These are phyloP conservation scores for Pichia sp. DNA, from an alignment of 1,139 yeast species.

Conservation along the genomic window DNA sequence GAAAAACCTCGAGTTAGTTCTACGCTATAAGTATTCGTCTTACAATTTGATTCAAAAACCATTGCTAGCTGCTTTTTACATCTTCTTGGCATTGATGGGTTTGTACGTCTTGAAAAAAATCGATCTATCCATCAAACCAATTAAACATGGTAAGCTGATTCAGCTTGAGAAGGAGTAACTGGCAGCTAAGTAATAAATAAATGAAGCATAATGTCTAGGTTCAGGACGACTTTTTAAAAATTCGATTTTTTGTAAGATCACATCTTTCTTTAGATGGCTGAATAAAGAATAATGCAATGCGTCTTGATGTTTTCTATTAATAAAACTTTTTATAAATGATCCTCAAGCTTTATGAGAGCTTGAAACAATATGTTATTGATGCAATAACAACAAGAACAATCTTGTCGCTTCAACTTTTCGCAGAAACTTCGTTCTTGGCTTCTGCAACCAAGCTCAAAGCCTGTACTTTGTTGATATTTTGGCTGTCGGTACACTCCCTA, in stretches of 20 bases:
- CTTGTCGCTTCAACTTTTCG: background rate
- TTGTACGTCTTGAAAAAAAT: slow-evolving; percentile 47
- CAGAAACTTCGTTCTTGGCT: background rate
- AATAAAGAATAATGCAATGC: background rate
- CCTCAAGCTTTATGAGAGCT: background rate
- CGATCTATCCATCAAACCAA: slow-evolving; percentile 33
- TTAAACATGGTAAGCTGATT: background rate
- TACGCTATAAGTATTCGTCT: slow-evolving; percentile 60
- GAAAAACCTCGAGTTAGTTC: slow-evolving; percentile 50
- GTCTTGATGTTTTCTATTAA: background rate
- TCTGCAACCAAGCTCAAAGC: too few relatives aligned
- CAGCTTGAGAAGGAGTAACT: background rate
- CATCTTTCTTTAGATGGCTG: too few relatives aligned
- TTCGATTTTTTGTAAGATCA: too few relatives aligned
- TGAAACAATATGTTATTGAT: background rate
- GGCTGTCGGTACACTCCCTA: too few relatives aligned
- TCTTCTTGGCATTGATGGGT: slow-evolving; percentile 59
- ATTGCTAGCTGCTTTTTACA: slow-evolving; percentile 57
- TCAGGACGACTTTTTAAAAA: too few relatives aligned
- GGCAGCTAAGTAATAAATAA: background rate
- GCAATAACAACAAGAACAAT: background rate
- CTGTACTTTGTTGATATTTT: too few relatives aligned
- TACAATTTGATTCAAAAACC: slow-evolving; percentile 61
- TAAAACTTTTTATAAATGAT: background rate
- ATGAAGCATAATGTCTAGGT: too few relatives aligned